Evolutionary conservation across 495 filamentous ascomycete species (phyloP), one percentile per base, ranked within the genome.

Genomic region (Hyaloscypha hepaticicola): DNA sequence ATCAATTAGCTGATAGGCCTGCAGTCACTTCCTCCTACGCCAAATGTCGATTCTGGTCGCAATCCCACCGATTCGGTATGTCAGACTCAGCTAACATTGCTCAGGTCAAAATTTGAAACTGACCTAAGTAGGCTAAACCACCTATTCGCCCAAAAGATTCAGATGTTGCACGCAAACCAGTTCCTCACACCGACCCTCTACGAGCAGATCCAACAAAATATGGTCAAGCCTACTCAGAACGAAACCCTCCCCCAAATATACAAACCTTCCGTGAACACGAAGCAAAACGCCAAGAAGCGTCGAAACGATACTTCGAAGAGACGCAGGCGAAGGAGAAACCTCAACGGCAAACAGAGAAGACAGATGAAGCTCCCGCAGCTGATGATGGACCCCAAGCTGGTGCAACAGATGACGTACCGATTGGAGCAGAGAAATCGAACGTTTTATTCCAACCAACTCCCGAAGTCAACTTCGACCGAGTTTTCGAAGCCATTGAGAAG

Each of bases 401-500:
- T 38, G 60, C 49, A 8, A 63, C 60, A 41, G 48, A 55, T 19
- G 60, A 63, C 55, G 60, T 63, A 5, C 60, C 60, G 8, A 63
- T 63, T 12, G 60, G 60, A 38, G 60, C 49, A 1, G 60, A 63
- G 34, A 63, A 63, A 24, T 63, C 60, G 6, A 63, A 63, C 28
- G 60, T 63, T 31, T 50, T 63, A 0, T 63, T 63, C 60, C 60
- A 63, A 9, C 60, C 60, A 14, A 55, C 60, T 16, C 60, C 60
- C 14, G 21, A 52, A 25, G 60, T 63, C 27, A 31, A 63, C 29
- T 63, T 63, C 9, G 29, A 63, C 21, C 60, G 28, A 19, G 60
- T 63, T 29, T 63, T 55, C 29, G 25, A 63, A 21, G 38, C 60
- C 5, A 29, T 63, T 16, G 21, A 56, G 25, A 55, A 38, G 6